phyloP scores from a whole-genome alignment of 306 rosid species.

The Fragaria nilgerrensis region DNA sequence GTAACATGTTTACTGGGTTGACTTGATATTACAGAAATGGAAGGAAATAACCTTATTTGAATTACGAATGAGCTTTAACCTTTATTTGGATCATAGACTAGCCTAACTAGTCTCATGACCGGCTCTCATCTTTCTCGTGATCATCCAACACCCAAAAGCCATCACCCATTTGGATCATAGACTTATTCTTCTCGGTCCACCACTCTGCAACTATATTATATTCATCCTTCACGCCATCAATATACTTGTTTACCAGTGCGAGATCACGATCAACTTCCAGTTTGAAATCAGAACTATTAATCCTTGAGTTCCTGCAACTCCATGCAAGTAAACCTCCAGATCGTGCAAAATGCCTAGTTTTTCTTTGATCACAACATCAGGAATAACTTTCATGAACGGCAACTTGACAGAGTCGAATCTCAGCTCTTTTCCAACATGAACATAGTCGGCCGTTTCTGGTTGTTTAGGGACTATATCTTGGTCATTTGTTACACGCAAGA shows the following conservation, averaged over 20 bases:
- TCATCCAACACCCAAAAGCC: constrained; percentile 28
- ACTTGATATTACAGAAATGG: too few relatives aligned
- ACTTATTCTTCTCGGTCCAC: constrained; percentile 28
- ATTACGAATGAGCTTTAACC: too few relatives aligned
- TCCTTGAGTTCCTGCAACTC: constrained; percentile 9
- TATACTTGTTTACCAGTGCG: constrained; percentile 9
- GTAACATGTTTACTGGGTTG: too few relatives aligned
- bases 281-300: background rate
- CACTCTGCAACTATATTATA: background rate
- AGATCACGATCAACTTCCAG: constrained; percentile 9
- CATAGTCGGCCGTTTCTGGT: background rate
- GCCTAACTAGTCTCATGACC: too few relatives aligned
- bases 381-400: constrained; percentile 1
- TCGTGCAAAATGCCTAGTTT: background rate
- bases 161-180: constrained; percentile 13
- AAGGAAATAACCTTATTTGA: too few relatives aligned
- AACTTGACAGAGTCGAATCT: background rate
- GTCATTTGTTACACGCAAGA: constrained; percentile 9
- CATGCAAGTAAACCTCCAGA: constrained; percentile 17
- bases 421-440: constrained; percentile 13
- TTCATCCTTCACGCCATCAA: constrained; percentile 15
- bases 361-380: background rate
- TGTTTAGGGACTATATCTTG: background rate
- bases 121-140: background rate
- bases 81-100: background rate